phyloP scores from a whole-genome alignment of 208 protist genomes.

The Blechomonas ayalai region DNA sequence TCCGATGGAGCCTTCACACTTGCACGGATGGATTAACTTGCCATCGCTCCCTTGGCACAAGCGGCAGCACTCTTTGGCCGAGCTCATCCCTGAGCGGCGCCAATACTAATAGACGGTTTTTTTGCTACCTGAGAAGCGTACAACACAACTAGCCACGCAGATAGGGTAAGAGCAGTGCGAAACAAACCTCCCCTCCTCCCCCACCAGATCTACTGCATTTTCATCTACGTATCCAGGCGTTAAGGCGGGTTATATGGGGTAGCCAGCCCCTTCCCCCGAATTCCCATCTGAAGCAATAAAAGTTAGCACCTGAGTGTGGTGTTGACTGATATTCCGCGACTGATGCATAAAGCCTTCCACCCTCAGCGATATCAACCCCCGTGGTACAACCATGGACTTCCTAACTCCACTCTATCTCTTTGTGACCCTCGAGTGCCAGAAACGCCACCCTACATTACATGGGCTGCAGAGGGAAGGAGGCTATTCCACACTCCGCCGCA shows the following conservation, averaged over 20 bases:
- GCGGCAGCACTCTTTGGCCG: constrained; percentile 14
- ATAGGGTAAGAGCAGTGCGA: too few relatives aligned
- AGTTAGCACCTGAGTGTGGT: neutral
- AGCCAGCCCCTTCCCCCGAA: too few relatives aligned
- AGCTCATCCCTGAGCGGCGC: neutral
- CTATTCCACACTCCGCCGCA: constrained; percentile 49
- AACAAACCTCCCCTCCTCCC: too few relatives aligned
- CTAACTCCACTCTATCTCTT: constrained; percentile 1
- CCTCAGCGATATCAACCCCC: neutral
- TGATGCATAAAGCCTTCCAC: neutral
- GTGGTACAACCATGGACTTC: neutral
- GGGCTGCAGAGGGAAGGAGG: constrained; percentile 47
- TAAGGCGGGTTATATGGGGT: too few relatives aligned
- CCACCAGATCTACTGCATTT: too few relatives aligned
- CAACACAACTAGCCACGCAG: too few relatives aligned
- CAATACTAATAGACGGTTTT: neutral
- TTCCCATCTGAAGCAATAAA: too few relatives aligned
- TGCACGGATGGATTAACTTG: constrained; percentile 17
- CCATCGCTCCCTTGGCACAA: constrained; percentile 18
- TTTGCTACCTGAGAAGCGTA: too few relatives aligned
- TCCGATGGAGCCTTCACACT: constrained; percentile 23
- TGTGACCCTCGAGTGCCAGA: neutral
- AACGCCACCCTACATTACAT: neutral
- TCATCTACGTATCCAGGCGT: too few relatives aligned
- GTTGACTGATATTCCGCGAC: neutral